phyloP scores from a whole-genome alignment of 1,284 basidiomycete genomes.

The Garcileccinum viscosum region DNA sequence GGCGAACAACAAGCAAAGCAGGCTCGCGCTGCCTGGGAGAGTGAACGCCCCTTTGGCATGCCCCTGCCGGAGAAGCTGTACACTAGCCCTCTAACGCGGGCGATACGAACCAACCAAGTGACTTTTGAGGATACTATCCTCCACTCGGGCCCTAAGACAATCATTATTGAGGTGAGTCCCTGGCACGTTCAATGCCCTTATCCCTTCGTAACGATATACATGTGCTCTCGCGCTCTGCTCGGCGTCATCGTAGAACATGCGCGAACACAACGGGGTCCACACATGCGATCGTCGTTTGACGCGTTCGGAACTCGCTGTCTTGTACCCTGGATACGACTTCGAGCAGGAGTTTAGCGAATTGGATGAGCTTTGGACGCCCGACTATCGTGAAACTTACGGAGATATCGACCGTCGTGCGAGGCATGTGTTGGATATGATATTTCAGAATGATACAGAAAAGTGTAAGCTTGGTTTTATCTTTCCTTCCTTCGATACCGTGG shows the following conservation, averaged over 20 bases:
- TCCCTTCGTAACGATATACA: background rate
- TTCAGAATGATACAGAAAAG: slow-evolving; percentile 52
- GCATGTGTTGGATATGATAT: slow-evolving; percentile 68
- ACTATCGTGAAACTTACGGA: slow-evolving; percentile 67
- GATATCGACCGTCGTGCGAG: slow-evolving; percentile 63
- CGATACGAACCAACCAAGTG: slow-evolving; percentile 70
- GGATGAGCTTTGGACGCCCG: slow-evolving; percentile 72
- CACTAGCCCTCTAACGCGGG: slow-evolving; percentile 76
- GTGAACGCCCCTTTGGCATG: slow-evolving; percentile 57
- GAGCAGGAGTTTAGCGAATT: slow-evolving; percentile 75
- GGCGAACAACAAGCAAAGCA: slow-evolving; percentile 70
- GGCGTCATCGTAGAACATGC: slow-evolving; percentile 52
- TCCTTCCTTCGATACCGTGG: background rate
- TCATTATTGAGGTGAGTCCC: slow-evolving; percentile 58
- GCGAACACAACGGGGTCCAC: slow-evolving; percentile 74
- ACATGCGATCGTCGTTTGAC: slow-evolving; percentile 75
- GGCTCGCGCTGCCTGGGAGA: slow-evolving; percentile 63
- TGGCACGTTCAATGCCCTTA: too few species aligned
- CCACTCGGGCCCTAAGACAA: slow-evolving; percentile 33
- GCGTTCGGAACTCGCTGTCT: slow-evolving; percentile 55
- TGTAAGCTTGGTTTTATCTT: slow-evolving; percentile 43
- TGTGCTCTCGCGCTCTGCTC: background rate
- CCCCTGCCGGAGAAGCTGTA: slow-evolving; percentile 70
- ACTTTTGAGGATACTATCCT: slow-evolving; percentile 60
- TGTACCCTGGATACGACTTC: slow-evolving; percentile 69